Percentiles rank a stretch among this genome's conserved stretches.
Conservation (phyloP, 208 protist genomes). For the Leishmania tropica region DNA sequence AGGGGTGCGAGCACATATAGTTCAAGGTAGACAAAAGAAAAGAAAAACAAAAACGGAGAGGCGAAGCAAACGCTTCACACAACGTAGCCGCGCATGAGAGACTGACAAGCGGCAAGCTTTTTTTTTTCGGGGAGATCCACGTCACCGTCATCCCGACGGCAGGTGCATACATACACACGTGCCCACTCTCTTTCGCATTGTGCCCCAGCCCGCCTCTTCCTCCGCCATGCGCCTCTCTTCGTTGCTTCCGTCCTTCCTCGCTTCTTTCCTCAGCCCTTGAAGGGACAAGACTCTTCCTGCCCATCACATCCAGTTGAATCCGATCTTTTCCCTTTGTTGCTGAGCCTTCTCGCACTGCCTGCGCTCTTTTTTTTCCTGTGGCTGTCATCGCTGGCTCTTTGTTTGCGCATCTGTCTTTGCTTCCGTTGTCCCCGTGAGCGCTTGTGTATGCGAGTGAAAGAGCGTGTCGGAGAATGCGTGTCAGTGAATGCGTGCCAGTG, state of each 20-base stretch:
- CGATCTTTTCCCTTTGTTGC: background rate
- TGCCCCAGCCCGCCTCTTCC: background rate
- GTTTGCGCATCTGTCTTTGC: background rate
- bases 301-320: background rate
- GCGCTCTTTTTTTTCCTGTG: background rate
- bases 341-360: background rate
- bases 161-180: background rate
- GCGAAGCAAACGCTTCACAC: background rate
- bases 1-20: background rate
- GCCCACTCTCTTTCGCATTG: background rate
- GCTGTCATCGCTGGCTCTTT: background rate
- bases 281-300: background rate
- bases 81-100: background rate
- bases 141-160: background rate
- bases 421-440: background rate
- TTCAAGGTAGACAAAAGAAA: background rate
- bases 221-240: background rate
- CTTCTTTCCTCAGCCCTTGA: background rate
- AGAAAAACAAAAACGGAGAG: constrained; percentile 5
- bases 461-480: background rate
- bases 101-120: no score
- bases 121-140: background rate
- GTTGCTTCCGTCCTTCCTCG: background rate
- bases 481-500: background rate
- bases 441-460: background rate